A percentile compares a stretch with the other conserved stretches of the same genome.
phyloP scores from a whole-genome alignment of 345 rosid genomes.

The Hypericum androsaemum region DNA sequence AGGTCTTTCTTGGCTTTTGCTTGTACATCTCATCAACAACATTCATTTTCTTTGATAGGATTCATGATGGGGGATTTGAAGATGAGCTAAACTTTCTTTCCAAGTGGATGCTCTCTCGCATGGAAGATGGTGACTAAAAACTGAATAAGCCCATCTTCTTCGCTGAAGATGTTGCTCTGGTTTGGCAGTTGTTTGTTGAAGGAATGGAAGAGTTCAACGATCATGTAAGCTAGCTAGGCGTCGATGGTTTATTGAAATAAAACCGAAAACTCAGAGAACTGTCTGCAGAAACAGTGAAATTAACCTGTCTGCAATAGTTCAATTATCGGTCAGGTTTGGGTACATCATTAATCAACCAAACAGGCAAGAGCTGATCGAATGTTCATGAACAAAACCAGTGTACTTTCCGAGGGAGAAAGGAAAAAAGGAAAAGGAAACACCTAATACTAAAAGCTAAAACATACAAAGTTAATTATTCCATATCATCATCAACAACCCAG shows the following conservation, averaged over 20 bases:
- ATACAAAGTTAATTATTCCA: no score
- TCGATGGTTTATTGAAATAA: slow-evolving; percentile 24
- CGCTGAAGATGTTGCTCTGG: slow-evolving; percentile 72
- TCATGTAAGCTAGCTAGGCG: slow-evolving; percentile 64
- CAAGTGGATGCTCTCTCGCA: slow-evolving; percentile 84
- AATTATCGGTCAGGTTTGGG: no score
- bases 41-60: slow-evolving; percentile 34
- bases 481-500: neutral
- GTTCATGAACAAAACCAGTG: no score
- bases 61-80: slow-evolving; percentile 52
- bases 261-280: slow-evolving; percentile 33
- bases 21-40: neutral
- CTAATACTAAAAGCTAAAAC: no score
- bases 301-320: neutral
- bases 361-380: no score
- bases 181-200: slow-evolving; percentile 71
- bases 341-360: no score
- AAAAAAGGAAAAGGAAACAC: no score
- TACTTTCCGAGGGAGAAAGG: no score
- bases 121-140: slow-evolving; percentile 73
- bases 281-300: slow-evolving; percentile 32
- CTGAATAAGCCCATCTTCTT: slow-evolving; percentile 75
- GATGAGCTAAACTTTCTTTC: slow-evolving; percentile 47
- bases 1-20: no score
- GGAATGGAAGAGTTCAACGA: slow-evolving; percentile 79